These are phyloP conservation scores for Amanita fuliginea DNA, from an alignment of 768 basidiomycete genomes.

Conservation along the genomic window DNA sequence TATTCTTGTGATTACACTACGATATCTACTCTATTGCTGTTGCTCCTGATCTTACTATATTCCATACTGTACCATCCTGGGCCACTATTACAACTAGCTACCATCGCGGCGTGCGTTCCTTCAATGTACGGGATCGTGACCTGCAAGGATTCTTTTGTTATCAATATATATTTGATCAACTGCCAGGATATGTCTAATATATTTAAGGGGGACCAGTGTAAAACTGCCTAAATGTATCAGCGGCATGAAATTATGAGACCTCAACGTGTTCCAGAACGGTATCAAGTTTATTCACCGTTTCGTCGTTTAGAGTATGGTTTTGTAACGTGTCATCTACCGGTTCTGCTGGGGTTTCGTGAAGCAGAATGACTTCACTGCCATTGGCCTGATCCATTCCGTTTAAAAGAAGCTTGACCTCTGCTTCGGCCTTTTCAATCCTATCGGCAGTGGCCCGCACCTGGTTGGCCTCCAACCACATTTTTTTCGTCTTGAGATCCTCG, in stretches of 20 bases:
- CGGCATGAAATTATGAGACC: conserved; percentile 5
- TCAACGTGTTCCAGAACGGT: conserved; percentile 20
- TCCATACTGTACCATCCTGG: conserved; percentile 17
- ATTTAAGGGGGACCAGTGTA: neutral
- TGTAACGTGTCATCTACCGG: conserved; percentile 20
- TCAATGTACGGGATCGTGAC: conserved; percentile 26
- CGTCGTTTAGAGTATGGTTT: conserved; percentile 24
- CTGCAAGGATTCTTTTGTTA: conserved; percentile 23
- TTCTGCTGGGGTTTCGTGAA: conserved; percentile 35
- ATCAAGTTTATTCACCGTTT: conserved; percentile 32
- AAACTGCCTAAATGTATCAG: neutral
- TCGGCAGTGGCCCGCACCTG: conserved; percentile 71
- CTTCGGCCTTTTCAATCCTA: conserved; percentile 72
- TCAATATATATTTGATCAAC: conserved; percentile 20
- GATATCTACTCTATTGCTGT: conserved; percentile 4
- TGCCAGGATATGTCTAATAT: conserved; percentile 10
- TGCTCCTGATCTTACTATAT: conserved; percentile 1
- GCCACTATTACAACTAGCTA: conserved; percentile 13
- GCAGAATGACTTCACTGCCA: conserved; percentile 22
- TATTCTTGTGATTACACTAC: conserved; percentile 2
- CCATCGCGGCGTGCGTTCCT: conserved; percentile 19
- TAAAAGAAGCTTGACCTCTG: conserved; percentile 54
- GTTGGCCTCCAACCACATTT: conserved; percentile 91
- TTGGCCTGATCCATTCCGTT: conserved; percentile 26
- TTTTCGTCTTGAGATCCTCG: conserved; percentile 88